phyloP scores from a whole-genome alignment of 2,329 filamentous ascomycete genomes.

The Fusarium sp. region DNA sequence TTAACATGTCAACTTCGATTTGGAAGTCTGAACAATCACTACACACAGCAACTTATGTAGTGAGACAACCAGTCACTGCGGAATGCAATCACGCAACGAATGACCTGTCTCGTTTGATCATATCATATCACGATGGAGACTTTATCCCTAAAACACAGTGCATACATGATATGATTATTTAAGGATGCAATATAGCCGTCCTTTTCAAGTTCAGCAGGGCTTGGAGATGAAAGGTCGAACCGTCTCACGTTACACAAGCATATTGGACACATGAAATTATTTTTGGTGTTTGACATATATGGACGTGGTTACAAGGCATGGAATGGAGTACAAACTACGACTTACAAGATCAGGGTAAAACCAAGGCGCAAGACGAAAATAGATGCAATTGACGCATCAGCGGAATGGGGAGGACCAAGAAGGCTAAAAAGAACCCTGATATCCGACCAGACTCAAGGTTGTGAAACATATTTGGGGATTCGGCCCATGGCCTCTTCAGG shows the following conservation, averaged over 20 bases:
- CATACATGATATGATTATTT: too few species aligned
- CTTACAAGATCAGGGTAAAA: not conserved
- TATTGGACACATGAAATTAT: slow-evolving; percentile 8
- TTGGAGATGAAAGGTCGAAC: not conserved
- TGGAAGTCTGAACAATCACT: not conserved
- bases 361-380: not conserved
- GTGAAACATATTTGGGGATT: slow-evolving; percentile 9
- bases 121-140: not conserved
- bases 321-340: not conserved
- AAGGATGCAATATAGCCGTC: not conserved
- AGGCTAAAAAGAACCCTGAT: not conserved
- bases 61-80: slow-evolving; percentile 1
- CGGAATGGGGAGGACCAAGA: not conserved
- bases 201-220: too few species aligned
- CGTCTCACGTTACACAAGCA: slow-evolving; percentile 3
- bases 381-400: not conserved
- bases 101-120: not conserved
- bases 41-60: not conserved
- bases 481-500: not conserved
- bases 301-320: not conserved
- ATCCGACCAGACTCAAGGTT: not conserved
- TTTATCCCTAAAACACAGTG: not conserved
- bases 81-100: slow-evolving; percentile 13
- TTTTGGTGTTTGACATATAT: slow-evolving; percentile 9
- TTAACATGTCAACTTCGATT: not conserved